phyloP scores from a whole-genome alignment of 768 basidiomycete species.

The Russula griseocarnosa region DNA sequence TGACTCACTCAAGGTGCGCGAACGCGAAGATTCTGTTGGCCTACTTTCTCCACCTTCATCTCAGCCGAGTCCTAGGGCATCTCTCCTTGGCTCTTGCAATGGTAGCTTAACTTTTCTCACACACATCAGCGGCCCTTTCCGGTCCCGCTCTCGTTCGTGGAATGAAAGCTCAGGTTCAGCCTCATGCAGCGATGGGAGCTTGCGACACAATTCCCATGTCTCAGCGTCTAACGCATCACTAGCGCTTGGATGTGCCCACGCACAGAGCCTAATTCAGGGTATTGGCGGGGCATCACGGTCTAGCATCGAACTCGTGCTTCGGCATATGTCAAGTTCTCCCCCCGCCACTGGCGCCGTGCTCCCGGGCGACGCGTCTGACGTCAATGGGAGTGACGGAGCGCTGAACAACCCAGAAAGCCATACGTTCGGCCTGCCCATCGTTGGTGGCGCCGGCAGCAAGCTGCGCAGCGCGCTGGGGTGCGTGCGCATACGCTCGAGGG shows the following conservation, averaged over 20 bases:
- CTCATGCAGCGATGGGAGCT: slow-evolving; percentile 24
- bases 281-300: slow-evolving; percentile 58
- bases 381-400: slow-evolving; percentile 44
- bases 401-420: slow-evolving; percentile 60
- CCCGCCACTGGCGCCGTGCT: background rate
- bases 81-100: slow-evolving; percentile 43
- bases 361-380: slow-evolving; percentile 34
- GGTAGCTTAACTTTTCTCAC: slow-evolving; percentile 43
- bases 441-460: slow-evolving; percentile 37
- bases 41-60: slow-evolving; percentile 44
- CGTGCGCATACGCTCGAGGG: slow-evolving; percentile 16
- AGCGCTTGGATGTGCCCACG: slow-evolving; percentile 47
- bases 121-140: slow-evolving; percentile 37
- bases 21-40: slow-evolving; percentile 59
- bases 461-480: slow-evolving; percentile 29
- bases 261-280: slow-evolving; percentile 64
- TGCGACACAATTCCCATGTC: slow-evolving; percentile 32
- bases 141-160: slow-evolving; percentile 18
- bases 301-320: slow-evolving; percentile 52
- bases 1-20: slow-evolving; percentile 56
- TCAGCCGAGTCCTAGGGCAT: slow-evolving; percentile 48
- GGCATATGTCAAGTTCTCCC: slow-evolving; percentile 25
- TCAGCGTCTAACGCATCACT: slow-evolving; percentile 29
- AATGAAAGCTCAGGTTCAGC: slow-evolving; percentile 26
- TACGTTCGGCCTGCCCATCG: slow-evolving; percentile 64